Evolutionary conservation across 768 basidiomycete species (phyloP), one percentile per base, ranked within the genome.

Genomic region (Cystoderma amianthinum): DNA sequence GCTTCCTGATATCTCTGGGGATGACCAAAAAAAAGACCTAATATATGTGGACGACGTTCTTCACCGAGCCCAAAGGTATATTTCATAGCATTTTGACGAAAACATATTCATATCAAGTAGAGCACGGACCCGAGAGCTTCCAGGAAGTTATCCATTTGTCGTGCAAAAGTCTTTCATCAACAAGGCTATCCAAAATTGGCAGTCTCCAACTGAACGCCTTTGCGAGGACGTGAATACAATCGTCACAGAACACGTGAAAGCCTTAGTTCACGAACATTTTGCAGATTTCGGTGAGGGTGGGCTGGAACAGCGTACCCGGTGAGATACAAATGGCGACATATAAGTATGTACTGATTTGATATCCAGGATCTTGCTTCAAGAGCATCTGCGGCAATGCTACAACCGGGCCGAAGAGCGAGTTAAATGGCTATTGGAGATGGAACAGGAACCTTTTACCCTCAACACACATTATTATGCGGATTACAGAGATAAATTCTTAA

Each of bases 101-200:
- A 32, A 30, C 13, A 9, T 25, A 6, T 28, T 15, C 5, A 9
- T 40, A n/a, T 15, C 18, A 32, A 7, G 42, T 38, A 83, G 81
- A 30, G 74, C 81, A 0, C 65, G 74, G 3, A 78, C 80, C 0
- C 69, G 81, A 1, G 80, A 82, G 47, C 66, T 82, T 0, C 79
- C 78, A 0, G 72, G 68, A 18, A 69, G 67, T 42, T 78, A 74
- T 44, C 80, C 80, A 0, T 81, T 76, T 44, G 59, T 74, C 0
- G 72, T 82, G 0, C 68, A 72, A 24, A 50, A 60, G 5, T 44
- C 52, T 0, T 75, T 68, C 42, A 74, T 82, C 39, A 33, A 41
- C 1, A 38, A 53, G 0, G 53, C 76, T 36, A 66, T 66, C 3
- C 12, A 45, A 3, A 48, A 65, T 34, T 82, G 79, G 79, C 36